Percentiles rank a stretch among this genome's conserved stretches.
Conservation (phyloP, 2,329 filamentous ascomycete genomes). For the Aureobasidium zeae region DNA sequence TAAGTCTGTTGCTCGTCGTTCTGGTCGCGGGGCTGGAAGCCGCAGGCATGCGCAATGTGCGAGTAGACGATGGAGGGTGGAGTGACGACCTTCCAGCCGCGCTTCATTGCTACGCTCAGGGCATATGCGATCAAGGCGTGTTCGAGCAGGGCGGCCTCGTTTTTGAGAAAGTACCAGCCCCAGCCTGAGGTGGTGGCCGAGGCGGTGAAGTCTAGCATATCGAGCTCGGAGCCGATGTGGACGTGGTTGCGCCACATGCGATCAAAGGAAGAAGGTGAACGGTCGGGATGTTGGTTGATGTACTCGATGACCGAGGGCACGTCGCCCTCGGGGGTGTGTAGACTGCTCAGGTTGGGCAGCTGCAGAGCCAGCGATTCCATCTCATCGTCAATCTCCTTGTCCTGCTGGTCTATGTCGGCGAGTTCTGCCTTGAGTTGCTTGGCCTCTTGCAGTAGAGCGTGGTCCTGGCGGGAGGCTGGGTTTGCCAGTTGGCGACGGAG, state of each 20-base stretch:
- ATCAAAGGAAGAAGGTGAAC: slow-evolving; percentile 28
- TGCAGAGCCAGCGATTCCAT: slow-evolving; percentile 67
- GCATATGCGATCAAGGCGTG: slow-evolving; percentile 87
- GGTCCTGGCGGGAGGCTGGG: slow-evolving; percentile 15
- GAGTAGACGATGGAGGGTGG: slow-evolving; percentile 88
- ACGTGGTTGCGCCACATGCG: slow-evolving; percentile 65
- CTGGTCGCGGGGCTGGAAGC: slow-evolving; percentile 86
- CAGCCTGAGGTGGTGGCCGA: slow-evolving; percentile 79
- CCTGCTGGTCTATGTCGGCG: slow-evolving; percentile 49
- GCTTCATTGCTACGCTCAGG: slow-evolving; percentile 58
- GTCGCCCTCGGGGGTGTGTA: slow-evolving; percentile 61
- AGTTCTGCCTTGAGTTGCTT: slow-evolving; percentile 56
- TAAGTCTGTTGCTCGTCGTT: slow-evolving; percentile 92
- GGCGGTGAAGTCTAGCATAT: slow-evolving; percentile 78
- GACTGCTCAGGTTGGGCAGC: slow-evolving; percentile 78
- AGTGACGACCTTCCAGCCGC: slow-evolving; percentile 70
- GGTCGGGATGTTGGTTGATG: slow-evolving; percentile 61
- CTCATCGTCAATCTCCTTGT: slow-evolving; percentile 51
- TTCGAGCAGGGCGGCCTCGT: slow-evolving; percentile 86
- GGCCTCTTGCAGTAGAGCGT: slow-evolving; percentile 51
- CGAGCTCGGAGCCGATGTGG: slow-evolving; percentile 75
- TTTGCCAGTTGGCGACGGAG: slow-evolving; percentile 32
- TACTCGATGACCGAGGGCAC: slow-evolving; percentile 60
- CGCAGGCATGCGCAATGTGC: slow-evolving; percentile 82
- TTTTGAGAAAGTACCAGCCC: slow-evolving; percentile 97